Conservation (phyloP, 2,329 filamentous ascomycete genomes). For the Neospermospora avenae region DNA sequence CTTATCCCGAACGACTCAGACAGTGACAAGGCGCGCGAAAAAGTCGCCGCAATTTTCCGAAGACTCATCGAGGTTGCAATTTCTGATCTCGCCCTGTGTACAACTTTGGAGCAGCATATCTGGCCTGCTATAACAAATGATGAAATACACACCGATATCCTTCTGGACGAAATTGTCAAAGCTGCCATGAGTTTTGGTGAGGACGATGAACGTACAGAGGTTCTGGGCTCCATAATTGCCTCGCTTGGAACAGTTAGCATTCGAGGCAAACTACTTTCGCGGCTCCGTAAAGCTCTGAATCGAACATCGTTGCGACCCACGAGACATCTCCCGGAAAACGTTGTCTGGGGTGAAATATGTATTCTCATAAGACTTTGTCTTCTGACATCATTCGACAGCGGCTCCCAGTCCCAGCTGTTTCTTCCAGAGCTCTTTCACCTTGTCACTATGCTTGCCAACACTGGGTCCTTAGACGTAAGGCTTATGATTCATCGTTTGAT, state of each 20-base stretch:
- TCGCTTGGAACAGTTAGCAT: slow-evolving; percentile 64
- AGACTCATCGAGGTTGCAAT: slow-evolving; percentile 65
- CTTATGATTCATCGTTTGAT: slow-evolving; percentile 60
- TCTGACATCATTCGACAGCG: slow-evolving; percentile 64
- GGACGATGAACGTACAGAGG: slow-evolving; percentile 57
- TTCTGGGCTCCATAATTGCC: slow-evolving; percentile 59
- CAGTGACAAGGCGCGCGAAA: slow-evolving; percentile 63
- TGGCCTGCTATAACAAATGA: slow-evolving; percentile 64
- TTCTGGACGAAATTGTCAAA: slow-evolving; percentile 65
- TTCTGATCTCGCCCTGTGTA: slow-evolving; percentile 55
- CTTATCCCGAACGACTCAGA: slow-evolving; percentile 58
- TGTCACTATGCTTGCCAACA: slow-evolving; percentile 68
- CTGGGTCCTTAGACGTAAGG: slow-evolving; percentile 54
- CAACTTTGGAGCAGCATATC: slow-evolving; percentile 61
- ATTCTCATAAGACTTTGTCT: slow-evolving; percentile 64
- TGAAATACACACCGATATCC: slow-evolving; percentile 62
- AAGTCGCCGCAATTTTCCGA: slow-evolving; percentile 59
- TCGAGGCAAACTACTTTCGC: slow-evolving; percentile 61
- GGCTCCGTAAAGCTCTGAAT: slow-evolving; percentile 64
- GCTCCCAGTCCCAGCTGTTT: slow-evolving; percentile 64
- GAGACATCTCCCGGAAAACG: slow-evolving; percentile 61
- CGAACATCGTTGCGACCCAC: slow-evolving; percentile 65
- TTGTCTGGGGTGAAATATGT: slow-evolving; percentile 67
- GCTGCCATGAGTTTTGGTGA: slow-evolving; percentile 56
- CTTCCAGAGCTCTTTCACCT: slow-evolving; percentile 68